These are phyloP conservation scores for Kluyveromyces aestuarii DNA, from an alignment of 805 yeast species.

Conservation along the genomic window DNA sequence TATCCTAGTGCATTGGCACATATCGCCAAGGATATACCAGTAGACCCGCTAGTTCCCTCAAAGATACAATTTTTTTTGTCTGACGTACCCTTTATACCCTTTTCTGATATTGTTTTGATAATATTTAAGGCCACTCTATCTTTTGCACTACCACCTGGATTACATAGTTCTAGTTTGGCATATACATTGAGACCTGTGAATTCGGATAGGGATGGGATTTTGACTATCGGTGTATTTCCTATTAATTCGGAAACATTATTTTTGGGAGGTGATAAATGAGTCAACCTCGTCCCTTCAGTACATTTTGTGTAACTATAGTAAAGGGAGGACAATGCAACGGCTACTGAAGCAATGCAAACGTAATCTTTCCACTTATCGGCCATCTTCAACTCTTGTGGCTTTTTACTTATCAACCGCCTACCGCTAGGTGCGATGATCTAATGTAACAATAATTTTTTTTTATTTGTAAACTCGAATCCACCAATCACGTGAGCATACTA, in stretches of 20 bases:
- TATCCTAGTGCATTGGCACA: slow-evolving; percentile 86
- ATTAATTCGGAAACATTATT: slow-evolving; percentile 70
- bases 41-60: slow-evolving; percentile 96
- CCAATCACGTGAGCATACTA: too few relatives aligned
- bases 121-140: slow-evolving; percentile 89
- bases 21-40: slow-evolving; percentile 90
- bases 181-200: slow-evolving; percentile 74
- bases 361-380: slow-evolving; percentile 1
- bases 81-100: slow-evolving; percentile 26
- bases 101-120: slow-evolving; percentile 36
- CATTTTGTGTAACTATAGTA: slow-evolving; percentile 1
- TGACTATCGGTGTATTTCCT: slow-evolving; percentile 84
- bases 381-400: background rate
- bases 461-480: too few relatives aligned
- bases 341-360: background rate
- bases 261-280: slow-evolving; percentile 24
- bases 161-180: slow-evolving; percentile 77
- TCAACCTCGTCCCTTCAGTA: background rate
- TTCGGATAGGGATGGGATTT: slow-evolving; percentile 58
- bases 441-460: too few relatives aligned
- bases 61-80: slow-evolving; percentile 53
- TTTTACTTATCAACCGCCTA: too few relatives aligned
- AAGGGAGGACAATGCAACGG: slow-evolving; percentile 3
- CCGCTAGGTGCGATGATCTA: too few relatives aligned
- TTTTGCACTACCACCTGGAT: slow-evolving; percentile 95